Evolutionary conservation across 768 basidiomycete genomes (phyloP).

Genomic region (Psilocybe azurescens): DNA sequence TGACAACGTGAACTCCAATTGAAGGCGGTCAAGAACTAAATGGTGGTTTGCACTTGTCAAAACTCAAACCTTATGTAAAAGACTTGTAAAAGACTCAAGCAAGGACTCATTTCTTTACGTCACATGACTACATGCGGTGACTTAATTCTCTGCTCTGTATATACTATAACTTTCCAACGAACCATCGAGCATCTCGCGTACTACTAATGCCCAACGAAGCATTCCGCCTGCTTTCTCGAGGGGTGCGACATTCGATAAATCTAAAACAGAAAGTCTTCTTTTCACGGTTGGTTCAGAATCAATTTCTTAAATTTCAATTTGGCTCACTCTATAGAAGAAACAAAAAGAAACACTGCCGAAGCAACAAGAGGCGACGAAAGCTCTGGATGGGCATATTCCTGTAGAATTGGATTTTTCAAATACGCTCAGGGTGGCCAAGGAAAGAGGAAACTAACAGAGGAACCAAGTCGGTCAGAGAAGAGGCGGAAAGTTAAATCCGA

Average conservation of each 20-base stretch:
- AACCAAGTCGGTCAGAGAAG: conserved; percentile 31
- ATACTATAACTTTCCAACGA: too few relatives aligned
- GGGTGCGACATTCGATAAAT: conserved; percentile 85
- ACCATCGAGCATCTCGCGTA: too few relatives aligned
- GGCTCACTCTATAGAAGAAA: conserved; percentile 7
- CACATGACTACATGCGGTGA: too few relatives aligned
- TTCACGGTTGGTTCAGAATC: conserved; percentile 60
- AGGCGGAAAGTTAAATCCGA: conserved; percentile 37
- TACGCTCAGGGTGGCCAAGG: conserved; percentile 63
- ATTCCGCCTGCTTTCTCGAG: conserved; percentile 88
- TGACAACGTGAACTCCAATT: too few relatives aligned
- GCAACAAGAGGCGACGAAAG: conserved; percentile 10
- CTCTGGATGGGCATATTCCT: conserved; percentile 58
- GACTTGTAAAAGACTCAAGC: too few relatives aligned
- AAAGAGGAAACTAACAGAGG: conserved; percentile 53
- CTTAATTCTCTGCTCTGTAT: too few relatives aligned
- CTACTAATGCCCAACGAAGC: conserved; percentile 54
- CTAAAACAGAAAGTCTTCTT: conserved; percentile 69
- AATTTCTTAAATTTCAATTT: not conserved
- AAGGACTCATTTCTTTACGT: too few relatives aligned
- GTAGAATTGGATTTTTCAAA: conserved; percentile 91
- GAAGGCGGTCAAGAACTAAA: too few relatives aligned
- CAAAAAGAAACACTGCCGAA: conserved; percentile 12
- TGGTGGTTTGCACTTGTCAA: too few relatives aligned
- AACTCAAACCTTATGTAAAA: too few relatives aligned